phyloP scores from a whole-genome alignment of 176 grass and related monocot genomes.

The Olyra latifolia region DNA sequence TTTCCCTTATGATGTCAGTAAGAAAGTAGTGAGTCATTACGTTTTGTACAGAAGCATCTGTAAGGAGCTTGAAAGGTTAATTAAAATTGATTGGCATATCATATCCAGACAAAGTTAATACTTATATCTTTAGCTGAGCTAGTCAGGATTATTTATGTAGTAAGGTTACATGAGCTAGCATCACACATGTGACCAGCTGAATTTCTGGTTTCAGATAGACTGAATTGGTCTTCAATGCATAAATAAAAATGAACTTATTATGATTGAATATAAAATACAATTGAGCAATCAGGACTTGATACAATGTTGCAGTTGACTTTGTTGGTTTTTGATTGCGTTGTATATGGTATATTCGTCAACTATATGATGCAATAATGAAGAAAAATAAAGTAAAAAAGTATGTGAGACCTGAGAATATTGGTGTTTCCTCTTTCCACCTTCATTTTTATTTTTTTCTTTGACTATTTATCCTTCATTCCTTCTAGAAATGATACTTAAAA shows the following conservation, averaged over 20 bases:
- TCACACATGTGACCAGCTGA: background rate
- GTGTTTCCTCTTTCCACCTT: background rate
- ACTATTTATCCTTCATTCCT: background rate
- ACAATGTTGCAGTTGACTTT: background rate
- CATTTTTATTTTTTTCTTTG: background rate
- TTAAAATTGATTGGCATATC: background rate
- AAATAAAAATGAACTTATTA: background rate
- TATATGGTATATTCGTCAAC: background rate
- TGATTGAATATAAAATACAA: background rate
- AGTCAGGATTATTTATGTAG: background rate
- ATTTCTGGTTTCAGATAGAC: background rate
- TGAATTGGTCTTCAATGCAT: background rate
- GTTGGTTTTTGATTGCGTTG: background rate
- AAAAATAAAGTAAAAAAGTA: background rate
- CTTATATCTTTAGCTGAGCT: background rate
- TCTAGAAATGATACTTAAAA: background rate
- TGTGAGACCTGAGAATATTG: background rate
- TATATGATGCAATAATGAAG: background rate
- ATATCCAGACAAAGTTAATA: background rate
- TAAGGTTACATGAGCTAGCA: background rate
- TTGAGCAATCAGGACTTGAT: background rate
- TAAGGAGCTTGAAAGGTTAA: background rate
- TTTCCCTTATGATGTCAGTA: background rate
- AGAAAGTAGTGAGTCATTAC: background rate
- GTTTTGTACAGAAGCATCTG: background rate